Conservation (phyloP, 768 basidiomycete species). For the Hericium coralloides region DNA sequence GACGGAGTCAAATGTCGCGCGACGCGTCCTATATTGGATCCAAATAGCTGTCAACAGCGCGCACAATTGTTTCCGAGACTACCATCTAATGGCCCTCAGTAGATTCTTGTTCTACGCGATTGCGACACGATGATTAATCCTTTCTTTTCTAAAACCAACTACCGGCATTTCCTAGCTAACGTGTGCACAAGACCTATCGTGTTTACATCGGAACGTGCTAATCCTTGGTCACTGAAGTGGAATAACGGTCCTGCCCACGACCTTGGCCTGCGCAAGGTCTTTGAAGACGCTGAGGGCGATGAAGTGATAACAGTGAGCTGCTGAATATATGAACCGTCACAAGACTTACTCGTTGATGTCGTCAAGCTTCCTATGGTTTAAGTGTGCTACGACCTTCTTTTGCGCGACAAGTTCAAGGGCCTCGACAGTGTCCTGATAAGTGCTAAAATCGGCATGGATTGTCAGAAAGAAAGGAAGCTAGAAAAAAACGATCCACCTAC, state of each 20-base stretch:
- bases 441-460: neutral
- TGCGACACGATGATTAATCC: neutral
- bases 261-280: neutral
- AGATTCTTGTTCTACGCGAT: neutral
- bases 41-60: neutral
- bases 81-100: no score
- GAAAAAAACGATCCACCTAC: neutral
- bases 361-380: neutral
- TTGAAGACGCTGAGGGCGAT: neutral
- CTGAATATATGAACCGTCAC: no score
- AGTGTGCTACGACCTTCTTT: neutral
- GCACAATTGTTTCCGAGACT: no score
- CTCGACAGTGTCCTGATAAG: neutral
- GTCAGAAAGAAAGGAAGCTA: neutral
- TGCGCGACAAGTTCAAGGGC: conserved; percentile 3
- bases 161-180: no score
- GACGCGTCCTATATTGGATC: neutral
- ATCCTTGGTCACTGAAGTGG: neutral
- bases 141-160: neutral
- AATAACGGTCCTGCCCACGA: neutral
- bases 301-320: no score
- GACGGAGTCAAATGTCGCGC: neutral
- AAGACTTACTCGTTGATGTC: neutral
- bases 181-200: no score
- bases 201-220: neutral